These are phyloP conservation scores for Schoenoplectus triqueter DNA, from an alignment of 202 grass and related monocot genomes.

Conservation along the genomic window DNA sequence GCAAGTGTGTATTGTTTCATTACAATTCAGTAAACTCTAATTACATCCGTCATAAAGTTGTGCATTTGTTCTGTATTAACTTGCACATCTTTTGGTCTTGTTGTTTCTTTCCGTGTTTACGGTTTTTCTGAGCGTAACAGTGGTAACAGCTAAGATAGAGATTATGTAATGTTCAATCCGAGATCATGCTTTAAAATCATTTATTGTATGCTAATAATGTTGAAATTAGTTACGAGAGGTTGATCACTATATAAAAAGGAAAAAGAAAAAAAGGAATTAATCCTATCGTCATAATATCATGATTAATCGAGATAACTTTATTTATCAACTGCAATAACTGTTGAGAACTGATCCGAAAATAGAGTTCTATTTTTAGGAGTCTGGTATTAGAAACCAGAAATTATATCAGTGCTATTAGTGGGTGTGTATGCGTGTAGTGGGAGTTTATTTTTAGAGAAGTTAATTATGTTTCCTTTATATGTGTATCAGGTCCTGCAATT, in stretches of 20 bases:
- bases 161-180: not conserved
- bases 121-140: not conserved
- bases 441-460: too few species aligned
- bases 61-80: not conserved
- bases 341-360: too few species aligned
- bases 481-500: too few species aligned
- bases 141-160: not conserved
- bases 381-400: too few species aligned
- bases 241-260: not conserved
- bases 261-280: too few species aligned
- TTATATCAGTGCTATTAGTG: too few species aligned
- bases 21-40: not conserved
- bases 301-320: too few species aligned
- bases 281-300: too few species aligned
- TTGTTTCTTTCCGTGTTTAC: not conserved
- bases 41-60: not conserved
- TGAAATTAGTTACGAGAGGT: not conserved
- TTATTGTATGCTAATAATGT: not conserved
- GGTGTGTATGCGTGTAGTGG: too few species aligned
- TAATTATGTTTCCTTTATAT: too few species aligned
- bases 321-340: too few species aligned
- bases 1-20: not conserved
- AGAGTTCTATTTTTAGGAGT: too few species aligned
- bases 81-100: not conserved
- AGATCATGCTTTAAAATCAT: conserved; percentile 2